Percentiles rank a stretch among this genome's conserved stretches.
These are phyloP conservation scores for Monosporozyma unispora DNA, from an alignment of 805 yeast genomes.

Conservation along the genomic window DNA sequence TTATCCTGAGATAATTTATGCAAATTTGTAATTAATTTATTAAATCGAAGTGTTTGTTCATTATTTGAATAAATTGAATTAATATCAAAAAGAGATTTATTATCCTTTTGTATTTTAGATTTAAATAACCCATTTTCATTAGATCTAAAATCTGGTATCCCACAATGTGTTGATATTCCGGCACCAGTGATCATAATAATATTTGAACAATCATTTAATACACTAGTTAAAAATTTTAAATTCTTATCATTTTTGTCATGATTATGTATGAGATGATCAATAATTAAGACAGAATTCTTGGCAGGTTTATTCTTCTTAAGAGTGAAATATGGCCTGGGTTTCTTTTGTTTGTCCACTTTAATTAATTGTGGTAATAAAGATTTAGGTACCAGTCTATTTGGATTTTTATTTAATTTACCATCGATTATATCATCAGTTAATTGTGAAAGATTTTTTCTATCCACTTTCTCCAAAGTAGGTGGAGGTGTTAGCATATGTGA, in stretches of 20 bases:
- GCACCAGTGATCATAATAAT: slow-evolving; percentile 76
- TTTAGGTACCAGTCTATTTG: slow-evolving; percentile 10
- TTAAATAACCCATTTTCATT: slow-evolving; percentile 66
- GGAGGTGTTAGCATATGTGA: slow-evolving; percentile 15
- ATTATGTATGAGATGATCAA: slow-evolving; percentile 17
- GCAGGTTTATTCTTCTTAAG: slow-evolving; percentile 34
- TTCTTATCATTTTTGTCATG: slow-evolving; percentile 11
- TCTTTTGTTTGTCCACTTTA: slow-evolving; percentile 3
- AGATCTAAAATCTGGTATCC: slow-evolving; percentile 83
- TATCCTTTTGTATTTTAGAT: slow-evolving; percentile 33
- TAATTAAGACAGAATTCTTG: slow-evolving; percentile 37
- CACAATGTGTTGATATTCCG: slow-evolving; percentile 83
- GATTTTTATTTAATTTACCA: background rate
- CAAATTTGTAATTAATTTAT: slow-evolving; percentile 61
- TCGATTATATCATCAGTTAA: background rate
- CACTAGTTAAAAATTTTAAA: slow-evolving; percentile 43
- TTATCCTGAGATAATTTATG: slow-evolving; percentile 45
- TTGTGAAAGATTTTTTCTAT: background rate
- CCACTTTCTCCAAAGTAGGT: slow-evolving; percentile 1
- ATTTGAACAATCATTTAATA: slow-evolving; percentile 45
- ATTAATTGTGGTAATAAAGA: slow-evolving; percentile 14
- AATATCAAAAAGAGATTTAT: slow-evolving; percentile 66
- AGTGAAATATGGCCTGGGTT: background rate
- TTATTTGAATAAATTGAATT: slow-evolving; percentile 63
- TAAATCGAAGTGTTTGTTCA: slow-evolving; percentile 54